A percentile compares a stretch with the other conserved stretches of the same genome.
phyloP scores from a whole-genome alignment of 1,139 yeast genomes.

The Candida sp. region DNA sequence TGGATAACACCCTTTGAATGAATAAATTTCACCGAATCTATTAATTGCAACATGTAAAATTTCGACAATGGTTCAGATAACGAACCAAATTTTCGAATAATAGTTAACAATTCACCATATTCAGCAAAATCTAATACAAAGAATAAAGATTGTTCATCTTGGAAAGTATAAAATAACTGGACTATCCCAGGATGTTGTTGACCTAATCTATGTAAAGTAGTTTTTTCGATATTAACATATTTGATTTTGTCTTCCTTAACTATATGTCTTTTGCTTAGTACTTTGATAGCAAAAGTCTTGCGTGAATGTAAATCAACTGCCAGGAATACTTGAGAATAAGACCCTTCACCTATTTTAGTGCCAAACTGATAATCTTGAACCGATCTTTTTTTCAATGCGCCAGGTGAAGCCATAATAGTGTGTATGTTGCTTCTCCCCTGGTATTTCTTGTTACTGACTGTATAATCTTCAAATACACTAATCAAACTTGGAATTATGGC shows the following conservation, averaged over 20 bases:
- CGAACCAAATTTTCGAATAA: conserved; percentile 75
- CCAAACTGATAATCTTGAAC: conserved; percentile 74
- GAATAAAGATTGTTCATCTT: conserved; percentile 68
- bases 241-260: conserved; percentile 78
- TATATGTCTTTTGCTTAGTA: conserved; percentile 68
- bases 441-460: not conserved
- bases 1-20: conserved; percentile 86
- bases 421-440: conserved; percentile 3
- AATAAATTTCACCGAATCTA: conserved; percentile 85
- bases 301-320: conserved; percentile 60
- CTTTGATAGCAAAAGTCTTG: conserved; percentile 69
- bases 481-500: not conserved
- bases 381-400: conserved; percentile 22
- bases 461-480: not conserved
- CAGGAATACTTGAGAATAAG: conserved; percentile 71
- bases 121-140: conserved; percentile 79
- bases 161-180: conserved; percentile 73
- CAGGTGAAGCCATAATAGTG: not conserved
- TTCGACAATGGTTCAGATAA: conserved; percentile 73
- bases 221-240: conserved; percentile 76
- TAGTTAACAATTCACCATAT: conserved; percentile 68
- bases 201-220: conserved; percentile 68
- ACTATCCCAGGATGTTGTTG: conserved; percentile 65
- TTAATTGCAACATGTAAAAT: conserved; percentile 72
- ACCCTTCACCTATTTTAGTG: conserved; percentile 74